phyloP scores from a whole-genome alignment of 305 asterid genomes.

The Fraxinus baroniana region DNA sequence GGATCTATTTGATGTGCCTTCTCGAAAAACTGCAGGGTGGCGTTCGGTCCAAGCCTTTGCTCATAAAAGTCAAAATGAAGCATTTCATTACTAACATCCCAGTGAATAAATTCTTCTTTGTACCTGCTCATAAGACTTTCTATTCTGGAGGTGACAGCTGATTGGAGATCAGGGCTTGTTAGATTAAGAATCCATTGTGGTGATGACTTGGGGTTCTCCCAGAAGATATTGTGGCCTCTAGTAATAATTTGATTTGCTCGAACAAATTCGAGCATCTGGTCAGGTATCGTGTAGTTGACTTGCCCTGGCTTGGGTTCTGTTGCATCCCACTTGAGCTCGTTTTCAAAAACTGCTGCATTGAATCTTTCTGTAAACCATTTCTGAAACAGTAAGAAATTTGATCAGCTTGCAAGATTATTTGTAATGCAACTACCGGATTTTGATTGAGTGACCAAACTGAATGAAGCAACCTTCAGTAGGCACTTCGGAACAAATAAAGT shows the following conservation, averaged over 20 bases:
- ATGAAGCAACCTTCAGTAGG: background rate
- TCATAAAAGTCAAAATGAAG: conserved; percentile 67
- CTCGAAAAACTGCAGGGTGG: conserved; percentile 47
- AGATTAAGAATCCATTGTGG: conserved; percentile 69
- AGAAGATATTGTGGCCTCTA: conserved; percentile 81
- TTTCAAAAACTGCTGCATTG: conserved; percentile 79
- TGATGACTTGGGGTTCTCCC: conserved; percentile 60
- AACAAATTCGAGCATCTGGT: conserved; percentile 59
- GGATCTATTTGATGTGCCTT: conserved; percentile 59
- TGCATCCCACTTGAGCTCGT: conserved; percentile 79
- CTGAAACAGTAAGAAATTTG: conserved; percentile 27
- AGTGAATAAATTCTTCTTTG: conserved; percentile 61
- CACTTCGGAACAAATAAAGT: background rate
- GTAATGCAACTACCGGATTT: background rate
- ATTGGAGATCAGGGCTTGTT: conserved; percentile 36
- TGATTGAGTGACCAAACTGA: background rate
- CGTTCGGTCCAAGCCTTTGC: conserved; percentile 53
- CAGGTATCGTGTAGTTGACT: conserved; percentile 62
- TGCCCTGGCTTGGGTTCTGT: conserved; percentile 56
- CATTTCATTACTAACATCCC: conserved; percentile 86
- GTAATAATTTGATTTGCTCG: conserved; percentile 56
- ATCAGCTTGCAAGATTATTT: background rate
- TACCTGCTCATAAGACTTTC: conserved; percentile 52
- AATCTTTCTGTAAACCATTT: conserved; percentile 67
- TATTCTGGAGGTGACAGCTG: conserved; percentile 57